phyloP scores from a whole-genome alignment of 2,329 filamentous ascomycete genomes.

The Neurospora sp. region DNA sequence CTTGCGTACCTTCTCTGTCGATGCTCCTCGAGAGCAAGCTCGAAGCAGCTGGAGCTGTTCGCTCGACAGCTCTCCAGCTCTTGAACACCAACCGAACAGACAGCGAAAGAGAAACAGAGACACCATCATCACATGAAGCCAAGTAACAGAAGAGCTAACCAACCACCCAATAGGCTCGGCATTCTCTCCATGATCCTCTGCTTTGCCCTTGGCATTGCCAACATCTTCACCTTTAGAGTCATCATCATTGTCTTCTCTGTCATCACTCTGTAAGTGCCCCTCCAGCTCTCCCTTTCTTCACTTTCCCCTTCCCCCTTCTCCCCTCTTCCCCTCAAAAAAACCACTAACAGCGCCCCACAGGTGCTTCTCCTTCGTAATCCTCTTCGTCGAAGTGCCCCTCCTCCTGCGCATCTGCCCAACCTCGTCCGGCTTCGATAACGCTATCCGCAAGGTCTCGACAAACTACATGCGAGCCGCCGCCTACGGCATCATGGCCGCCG shows the following conservation, averaged over 20 bases:
- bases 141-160: conserved; percentile 9
- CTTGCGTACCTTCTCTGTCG: not conserved
- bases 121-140: not conserved
- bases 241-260: conserved; percentile 42
- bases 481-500: conserved; percentile 67
- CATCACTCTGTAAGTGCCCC: conserved; percentile 41
- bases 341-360: conserved; percentile 29
- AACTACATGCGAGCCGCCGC: conserved; percentile 94
- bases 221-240: conserved; percentile 48
- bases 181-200: conserved; percentile 62
- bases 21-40: not conserved
- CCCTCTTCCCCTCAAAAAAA: not conserved
- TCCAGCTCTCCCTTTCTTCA: not conserved
- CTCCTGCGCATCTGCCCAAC: conserved; percentile 97
- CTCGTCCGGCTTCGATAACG: conserved; percentile 74
- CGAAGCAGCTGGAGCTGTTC: not conserved
- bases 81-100: not conserved
- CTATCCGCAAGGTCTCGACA: conserved; percentile 85
- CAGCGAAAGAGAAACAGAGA: not conserved
- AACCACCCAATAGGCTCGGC: conserved; percentile 44
- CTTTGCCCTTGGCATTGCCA: conserved; percentile 58
- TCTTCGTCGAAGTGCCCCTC: conserved; percentile 85
- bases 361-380: conserved; percentile 59
- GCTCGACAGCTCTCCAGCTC: not conserved
- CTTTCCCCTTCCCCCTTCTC: not conserved